Evolutionary conservation across 306 rosid genomes (phyloP).

Genomic region (Vigna hirtella): DNA sequence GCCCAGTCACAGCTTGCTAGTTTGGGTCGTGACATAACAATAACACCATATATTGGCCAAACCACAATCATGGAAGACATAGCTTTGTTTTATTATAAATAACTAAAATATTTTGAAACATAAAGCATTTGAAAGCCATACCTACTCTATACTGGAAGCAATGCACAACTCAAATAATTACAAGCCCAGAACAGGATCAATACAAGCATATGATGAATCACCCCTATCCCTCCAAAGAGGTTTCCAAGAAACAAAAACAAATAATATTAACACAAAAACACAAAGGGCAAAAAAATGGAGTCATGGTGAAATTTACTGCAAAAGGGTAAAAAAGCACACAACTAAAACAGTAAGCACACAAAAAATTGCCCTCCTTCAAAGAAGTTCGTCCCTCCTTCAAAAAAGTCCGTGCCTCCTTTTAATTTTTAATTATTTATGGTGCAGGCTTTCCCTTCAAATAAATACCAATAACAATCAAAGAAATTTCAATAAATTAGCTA

Average conservation of each 20-base stretch:
- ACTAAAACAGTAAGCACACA: conserved; percentile 16
- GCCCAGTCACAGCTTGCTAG: too few species aligned
- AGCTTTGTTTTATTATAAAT: neutral
- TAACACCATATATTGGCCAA: neutral
- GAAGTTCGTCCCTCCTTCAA: neutral
- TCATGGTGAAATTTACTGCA: neutral
- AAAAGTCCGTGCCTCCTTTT: neutral
- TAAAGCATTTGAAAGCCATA: neutral
- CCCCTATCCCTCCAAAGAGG: neutral
- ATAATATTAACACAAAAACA: neutral
- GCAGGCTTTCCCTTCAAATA: neutral
- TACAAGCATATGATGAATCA: neutral
- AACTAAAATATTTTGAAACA: neutral
- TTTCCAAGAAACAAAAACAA: conserved; percentile 1
- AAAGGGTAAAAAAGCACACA: neutral
- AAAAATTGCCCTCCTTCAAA: conserved; percentile 15
- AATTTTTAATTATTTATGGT: neutral
- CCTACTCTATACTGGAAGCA: neutral
- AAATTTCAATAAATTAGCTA: neutral
- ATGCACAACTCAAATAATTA: conserved; percentile 1
- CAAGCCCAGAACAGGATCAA: neutral
- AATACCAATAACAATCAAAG: conserved; percentile 1
- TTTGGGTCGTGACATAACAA: neutral
- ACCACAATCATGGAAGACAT: neutral
- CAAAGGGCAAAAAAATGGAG: neutral